Evolutionary conservation across 331 rosid species (phyloP), one percentile per base, ranked within the genome.

Genomic region (Spiraea crenata): DNA sequence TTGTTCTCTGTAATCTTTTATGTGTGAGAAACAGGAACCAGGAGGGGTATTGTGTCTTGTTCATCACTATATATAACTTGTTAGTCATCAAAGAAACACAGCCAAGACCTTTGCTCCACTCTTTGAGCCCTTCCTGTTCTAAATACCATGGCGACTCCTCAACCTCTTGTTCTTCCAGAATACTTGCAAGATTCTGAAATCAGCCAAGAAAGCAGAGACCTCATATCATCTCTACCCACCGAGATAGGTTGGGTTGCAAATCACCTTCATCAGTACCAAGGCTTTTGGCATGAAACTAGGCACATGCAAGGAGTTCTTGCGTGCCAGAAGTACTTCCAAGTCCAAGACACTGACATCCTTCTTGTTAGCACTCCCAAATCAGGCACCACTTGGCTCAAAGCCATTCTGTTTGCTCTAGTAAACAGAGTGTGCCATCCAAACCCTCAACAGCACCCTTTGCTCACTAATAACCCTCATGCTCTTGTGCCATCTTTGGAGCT

Each of bases 361-460:
- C 71, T 79, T 3, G 80, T 69, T 13, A 65, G 75, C 42, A 38
- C 49, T 19, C 82, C 76, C 16, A 82, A 83, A 71, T 72, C 77
- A 3, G 86, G 88, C 40, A 80, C 88, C 12, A 81, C 87, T 1
- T 86, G 88, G 87, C 76, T 80, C 2, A 85, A 85, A 56, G 80
- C 9, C 67, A n/a, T n/a, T n/a, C n/a, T n/a, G 6, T 86, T 83
- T 47, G 50, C 84, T 0, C 4, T 51, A 0, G 8, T 78, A 3
- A 82, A 82, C 35, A 72, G 87, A 3, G 14, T 15, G 11, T 61
- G 16, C 3, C 20, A 50, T 70, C 56, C 56, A 0, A 69, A 67
- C 37, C 25, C 57, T 52, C 60, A 19, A 57, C 39, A 55, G 1
- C 62, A 72, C 39, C 85, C 86, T 63, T 49, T 81, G 38, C 81